Conservation (phyloP, 371 early-diverging fungal species). For the Mortierella sp. region DNA sequence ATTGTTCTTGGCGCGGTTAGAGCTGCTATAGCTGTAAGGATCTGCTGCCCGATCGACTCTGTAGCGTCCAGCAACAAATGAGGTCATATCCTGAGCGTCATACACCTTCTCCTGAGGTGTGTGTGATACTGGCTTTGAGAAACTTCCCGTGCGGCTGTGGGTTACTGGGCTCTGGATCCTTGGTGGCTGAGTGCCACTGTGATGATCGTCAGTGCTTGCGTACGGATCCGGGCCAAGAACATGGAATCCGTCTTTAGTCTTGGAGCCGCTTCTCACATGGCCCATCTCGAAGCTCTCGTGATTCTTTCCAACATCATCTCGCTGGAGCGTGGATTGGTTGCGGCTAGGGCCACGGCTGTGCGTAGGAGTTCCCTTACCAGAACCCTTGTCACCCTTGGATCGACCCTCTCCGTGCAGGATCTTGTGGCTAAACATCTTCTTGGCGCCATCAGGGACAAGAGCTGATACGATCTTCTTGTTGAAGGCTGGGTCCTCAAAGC, state of each 20-base stretch:
- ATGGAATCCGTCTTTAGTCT: slow-evolving; percentile 7
- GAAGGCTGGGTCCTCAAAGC: slow-evolving; percentile 46
- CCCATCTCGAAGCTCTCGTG: slow-evolving; percentile 36
- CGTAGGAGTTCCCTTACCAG: not conserved
- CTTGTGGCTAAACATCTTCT: slow-evolving; percentile 44
- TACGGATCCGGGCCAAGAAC: slow-evolving; percentile 13
- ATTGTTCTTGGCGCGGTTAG: not conserved
- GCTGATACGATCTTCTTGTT: slow-evolving; percentile 30
- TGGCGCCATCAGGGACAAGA: slow-evolving; percentile 46
- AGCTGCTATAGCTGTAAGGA: slow-evolving; percentile 17
- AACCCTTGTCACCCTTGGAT: slow-evolving; percentile 14
- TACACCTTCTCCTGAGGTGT: slow-evolving; percentile 10
- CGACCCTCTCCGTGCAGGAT: slow-evolving; percentile 22
- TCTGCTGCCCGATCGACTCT: slow-evolving; percentile 25
- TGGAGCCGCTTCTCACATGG: slow-evolving; percentile 15
- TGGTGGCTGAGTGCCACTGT: slow-evolving; percentile 10
- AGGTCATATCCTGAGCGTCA: slow-evolving; percentile 44
- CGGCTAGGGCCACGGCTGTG: slow-evolving; percentile 5
- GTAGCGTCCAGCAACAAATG: slow-evolving; percentile 49
- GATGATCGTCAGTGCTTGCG: not conserved
- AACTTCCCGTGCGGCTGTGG: slow-evolving; percentile 9
- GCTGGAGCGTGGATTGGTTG: not conserved
- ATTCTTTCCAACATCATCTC: not conserved
- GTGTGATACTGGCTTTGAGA: slow-evolving; percentile 17
- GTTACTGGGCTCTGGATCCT: slow-evolving; percentile 4